Conservation (phyloP, 2,329 filamentous ascomycete species). For the Fusarium fujikuroi region DNA sequence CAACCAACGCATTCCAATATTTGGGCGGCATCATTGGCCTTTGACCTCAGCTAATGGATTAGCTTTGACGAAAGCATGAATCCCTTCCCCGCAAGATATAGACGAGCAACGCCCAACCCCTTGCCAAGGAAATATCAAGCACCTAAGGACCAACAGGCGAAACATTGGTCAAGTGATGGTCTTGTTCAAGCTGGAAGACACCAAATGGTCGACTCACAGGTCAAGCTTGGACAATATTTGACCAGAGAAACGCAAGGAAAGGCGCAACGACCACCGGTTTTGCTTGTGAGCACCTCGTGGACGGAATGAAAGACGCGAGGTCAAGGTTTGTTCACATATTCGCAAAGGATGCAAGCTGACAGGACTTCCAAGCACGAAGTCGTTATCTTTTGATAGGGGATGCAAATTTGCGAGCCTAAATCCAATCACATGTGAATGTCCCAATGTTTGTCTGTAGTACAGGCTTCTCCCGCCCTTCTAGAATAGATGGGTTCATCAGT, state of each 20-base stretch:
- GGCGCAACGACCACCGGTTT: not conserved
- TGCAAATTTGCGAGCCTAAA: not conserved
- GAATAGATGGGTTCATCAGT: not conserved
- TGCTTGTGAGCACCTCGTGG: conserved; percentile 1
- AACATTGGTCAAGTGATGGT: conserved; percentile 7
- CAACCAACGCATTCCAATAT: conserved; percentile 14
- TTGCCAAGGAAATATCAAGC: conserved; percentile 7
- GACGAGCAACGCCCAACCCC: not conserved
- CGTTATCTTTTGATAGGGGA: not conserved
- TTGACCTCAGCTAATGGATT: not conserved
- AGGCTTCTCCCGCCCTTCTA: conserved; percentile 29
- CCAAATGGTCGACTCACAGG: not conserved
- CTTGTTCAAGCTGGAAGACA: not conserved
- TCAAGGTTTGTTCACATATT: not conserved
- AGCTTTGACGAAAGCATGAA: not conserved
- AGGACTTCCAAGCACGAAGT: not conserved
- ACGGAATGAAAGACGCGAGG: not conserved
- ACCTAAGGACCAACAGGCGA: conserved; percentile 19
- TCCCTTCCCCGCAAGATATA: not conserved
- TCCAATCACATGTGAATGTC: not conserved
- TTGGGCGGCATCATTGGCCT: not conserved
- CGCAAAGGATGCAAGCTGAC: not conserved
- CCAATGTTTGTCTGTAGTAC: not conserved
- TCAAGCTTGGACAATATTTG: not conserved
- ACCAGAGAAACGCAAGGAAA: not conserved